phyloP scores from a whole-genome alignment of 768 basidiomycete genomes.

The Suillus luteus region DNA sequence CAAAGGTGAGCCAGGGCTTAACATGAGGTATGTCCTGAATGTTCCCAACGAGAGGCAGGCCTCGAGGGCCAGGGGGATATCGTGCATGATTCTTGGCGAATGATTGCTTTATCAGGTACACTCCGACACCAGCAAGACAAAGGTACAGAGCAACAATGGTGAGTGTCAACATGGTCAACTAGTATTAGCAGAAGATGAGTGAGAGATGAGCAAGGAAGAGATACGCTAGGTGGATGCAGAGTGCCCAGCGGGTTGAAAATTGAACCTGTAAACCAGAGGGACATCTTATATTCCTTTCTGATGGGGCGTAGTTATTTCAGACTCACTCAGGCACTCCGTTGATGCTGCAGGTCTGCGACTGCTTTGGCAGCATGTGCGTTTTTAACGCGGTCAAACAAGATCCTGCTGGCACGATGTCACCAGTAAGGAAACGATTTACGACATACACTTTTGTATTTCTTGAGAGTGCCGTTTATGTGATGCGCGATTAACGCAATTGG shows the following conservation, averaged over 20 bases:
- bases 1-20: conserved; percentile 53
- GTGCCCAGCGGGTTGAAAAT: neutral
- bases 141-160: neutral
- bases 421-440: too few species aligned
- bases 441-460: too few species aligned
- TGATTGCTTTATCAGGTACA: conserved; percentile 14
- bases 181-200: neutral
- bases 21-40: conserved; percentile 52
- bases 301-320: too few species aligned
- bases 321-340: too few species aligned
- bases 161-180: neutral
- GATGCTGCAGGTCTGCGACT: too few species aligned
- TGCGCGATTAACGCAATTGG: too few species aligned
- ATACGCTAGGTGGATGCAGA: neutral
- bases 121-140: conserved; percentile 22
- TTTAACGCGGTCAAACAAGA: too few species aligned
- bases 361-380: too few species aligned
- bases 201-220: neutral
- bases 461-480: too few species aligned
- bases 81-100: conserved; percentile 1
- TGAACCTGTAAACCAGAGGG: neutral
- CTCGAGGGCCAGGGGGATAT: conserved; percentile 26
- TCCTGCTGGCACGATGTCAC: too few species aligned
- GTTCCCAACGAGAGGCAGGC: conserved; percentile 51
- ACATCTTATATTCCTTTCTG: neutral